A percentile compares a stretch with the other conserved stretches of the same genome.
Conservation (phyloP, 306 rosid species). For the Potentilla sterilis region DNA sequence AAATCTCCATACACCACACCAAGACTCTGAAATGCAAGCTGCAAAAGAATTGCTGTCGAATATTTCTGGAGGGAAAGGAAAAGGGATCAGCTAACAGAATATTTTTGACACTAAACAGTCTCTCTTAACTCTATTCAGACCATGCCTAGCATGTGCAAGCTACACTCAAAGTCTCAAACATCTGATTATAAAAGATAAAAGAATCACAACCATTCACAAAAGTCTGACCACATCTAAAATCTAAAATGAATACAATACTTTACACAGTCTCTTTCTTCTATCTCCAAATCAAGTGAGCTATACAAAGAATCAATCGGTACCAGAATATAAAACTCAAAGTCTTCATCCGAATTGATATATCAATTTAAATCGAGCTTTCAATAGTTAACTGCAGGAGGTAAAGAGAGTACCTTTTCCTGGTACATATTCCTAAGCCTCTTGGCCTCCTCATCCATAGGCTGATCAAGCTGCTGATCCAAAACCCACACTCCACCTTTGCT, state of each 20-base stretch:
- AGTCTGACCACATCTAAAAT: background rate
- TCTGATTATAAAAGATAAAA: background rate
- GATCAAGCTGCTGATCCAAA: slow-evolving; percentile 83
- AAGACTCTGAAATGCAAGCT: slow-evolving; percentile 90
- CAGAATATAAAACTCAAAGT: background rate
- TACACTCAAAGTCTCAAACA: background rate
- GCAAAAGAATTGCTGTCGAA: slow-evolving; percentile 69
- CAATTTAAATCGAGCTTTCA: background rate
- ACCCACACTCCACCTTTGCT: slow-evolving; percentile 78
- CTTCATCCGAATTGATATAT: background rate
- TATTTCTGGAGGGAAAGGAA: slow-evolving; percentile 60
- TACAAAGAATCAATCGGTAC: background rate
- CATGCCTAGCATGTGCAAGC: background rate
- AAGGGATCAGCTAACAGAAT: slow-evolving; percentile 25
- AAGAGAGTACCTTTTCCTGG: slow-evolving; percentile 65
- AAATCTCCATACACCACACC: slow-evolving; percentile 95
- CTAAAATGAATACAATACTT: background rate
- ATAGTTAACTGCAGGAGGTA: background rate
- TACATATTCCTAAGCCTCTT: slow-evolving; percentile 81
- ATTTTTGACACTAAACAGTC: background rate
- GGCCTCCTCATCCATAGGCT: slow-evolving; percentile 91
- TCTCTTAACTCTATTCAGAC: background rate
- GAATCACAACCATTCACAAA: background rate
- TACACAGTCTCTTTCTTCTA: background rate
- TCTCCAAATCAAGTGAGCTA: background rate